phyloP scores from a whole-genome alignment of 2,329 filamentous ascomycete genomes.

The Chrysosporium keratinophilum region DNA sequence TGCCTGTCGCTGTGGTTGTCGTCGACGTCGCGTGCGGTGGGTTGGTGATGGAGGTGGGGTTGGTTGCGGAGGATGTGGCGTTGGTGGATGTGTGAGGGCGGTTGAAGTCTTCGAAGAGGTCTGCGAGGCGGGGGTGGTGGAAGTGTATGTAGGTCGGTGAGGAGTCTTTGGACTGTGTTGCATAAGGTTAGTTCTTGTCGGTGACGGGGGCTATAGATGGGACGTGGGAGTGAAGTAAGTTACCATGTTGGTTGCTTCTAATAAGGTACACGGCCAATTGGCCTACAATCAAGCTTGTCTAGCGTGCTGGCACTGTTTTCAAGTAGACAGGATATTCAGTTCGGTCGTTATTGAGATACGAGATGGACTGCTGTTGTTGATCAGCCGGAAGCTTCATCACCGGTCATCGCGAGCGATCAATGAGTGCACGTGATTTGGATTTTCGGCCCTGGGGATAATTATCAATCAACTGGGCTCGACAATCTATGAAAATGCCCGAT shows the following conservation, averaged over 20 bases:
- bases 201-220: background rate
- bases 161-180: constrained; percentile 40
- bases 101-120: constrained; percentile 43
- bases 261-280: too few species aligned
- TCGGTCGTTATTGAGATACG: too few species aligned
- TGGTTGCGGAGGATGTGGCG: constrained; percentile 18
- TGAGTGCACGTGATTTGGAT: too few species aligned
- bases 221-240: background rate
- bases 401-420: too few species aligned
- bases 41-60: constrained; percentile 10
- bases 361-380: too few species aligned
- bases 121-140: constrained; percentile 39
- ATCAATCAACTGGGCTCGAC: too few species aligned
- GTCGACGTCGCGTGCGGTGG: constrained; percentile 7
- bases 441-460: too few species aligned
- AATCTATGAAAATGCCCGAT: too few species aligned
- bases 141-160: constrained; percentile 41
- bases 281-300: too few species aligned
- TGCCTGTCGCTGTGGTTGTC: constrained; percentile 12
- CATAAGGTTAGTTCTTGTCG: constrained; percentile 5
- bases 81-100: constrained; percentile 33
- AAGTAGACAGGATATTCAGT: too few species aligned
- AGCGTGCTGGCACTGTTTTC: too few species aligned
- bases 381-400: too few species aligned
- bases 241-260: background rate